Percentiles rank a stretch among this genome's conserved stretches.
Conservation (phyloP, 495 filamentous ascomycete genomes). For the Tuber calosporum region DNA sequence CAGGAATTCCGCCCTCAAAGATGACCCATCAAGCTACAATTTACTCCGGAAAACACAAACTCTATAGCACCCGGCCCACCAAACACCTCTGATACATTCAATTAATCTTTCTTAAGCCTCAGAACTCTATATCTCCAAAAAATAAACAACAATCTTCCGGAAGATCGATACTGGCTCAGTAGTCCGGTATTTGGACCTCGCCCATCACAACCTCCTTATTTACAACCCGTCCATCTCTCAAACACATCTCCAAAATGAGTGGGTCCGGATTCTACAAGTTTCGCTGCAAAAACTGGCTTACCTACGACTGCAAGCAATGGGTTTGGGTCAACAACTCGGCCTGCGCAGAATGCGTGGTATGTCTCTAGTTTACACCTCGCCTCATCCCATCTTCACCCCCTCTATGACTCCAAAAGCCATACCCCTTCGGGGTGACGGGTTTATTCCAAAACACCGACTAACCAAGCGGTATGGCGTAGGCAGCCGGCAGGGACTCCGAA, state of each 20-base stretch:
- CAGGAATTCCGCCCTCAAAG: conserved; percentile 18
- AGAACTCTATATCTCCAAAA: neutral
- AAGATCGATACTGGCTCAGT: neutral
- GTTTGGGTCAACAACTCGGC: conserved; percentile 55
- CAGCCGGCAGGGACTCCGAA: conserved; percentile 27
- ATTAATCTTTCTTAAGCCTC: neutral
- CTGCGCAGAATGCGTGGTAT: conserved; percentile 54
- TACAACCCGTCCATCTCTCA: neutral
- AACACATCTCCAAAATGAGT: conserved; percentile 46
- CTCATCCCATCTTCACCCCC: neutral
- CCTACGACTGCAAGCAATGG: conserved; percentile 55
- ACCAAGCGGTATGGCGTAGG: conserved; percentile 11
- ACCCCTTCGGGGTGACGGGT: conserved; percentile 9
- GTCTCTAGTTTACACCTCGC: conserved; percentile 24
- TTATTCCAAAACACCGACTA: neutral
- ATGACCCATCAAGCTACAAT: conserved; percentile 12
- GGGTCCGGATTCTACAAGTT: conserved; percentile 56
- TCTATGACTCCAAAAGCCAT: neutral
- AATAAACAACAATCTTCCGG: neutral
- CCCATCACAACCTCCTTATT: neutral
- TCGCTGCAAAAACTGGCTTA: conserved; percentile 56
- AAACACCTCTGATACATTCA: neutral
- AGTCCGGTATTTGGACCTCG: neutral
- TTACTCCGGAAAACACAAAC: neutral
- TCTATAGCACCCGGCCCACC: neutral